Base-by-base conservation (phyloP, 345 rosid species). In the Sonneratia caseolaris region DNA sequence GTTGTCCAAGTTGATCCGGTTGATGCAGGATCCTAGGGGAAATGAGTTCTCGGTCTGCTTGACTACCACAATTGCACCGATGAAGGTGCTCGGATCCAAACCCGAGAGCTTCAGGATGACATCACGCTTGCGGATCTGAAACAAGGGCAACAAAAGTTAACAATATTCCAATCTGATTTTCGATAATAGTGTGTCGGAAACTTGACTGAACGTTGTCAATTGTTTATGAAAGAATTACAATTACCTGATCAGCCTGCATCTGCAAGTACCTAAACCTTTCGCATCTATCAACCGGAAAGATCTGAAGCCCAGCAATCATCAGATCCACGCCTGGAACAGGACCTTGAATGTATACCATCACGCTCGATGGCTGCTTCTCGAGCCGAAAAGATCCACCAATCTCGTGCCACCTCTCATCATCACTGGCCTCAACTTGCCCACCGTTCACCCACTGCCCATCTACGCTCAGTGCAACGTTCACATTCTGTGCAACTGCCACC, bases 391-490 rank as follows among this genome's bases (percentile, higher is more conserved):
- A 94, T 51, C 96, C 97, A 1, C 93, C 91, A 45, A 88, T 85
- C 81, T 91, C 99, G 71, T 90, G 92, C 98, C 98, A 94, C 71
- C 83, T 81, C 55, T 82, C 84, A 18, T 90, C 91, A n/a, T 61
- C 56, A 11, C 71, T 82, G 55, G 84, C 80, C 77, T 94, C 98
- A 2, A 76, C 87, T 71, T 94, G 96, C 72, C 98, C 98, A 8
- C 98, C 98, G 51, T 94, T 94, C 45, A 91, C 93, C 96, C 96
- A 94, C 68, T 90, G 94, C 76, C 15, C 76, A 74, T 94, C 98
- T 35, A 94, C 95, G 68, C 95, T 79, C 68, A 94, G 86, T 14
- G 98, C 97, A 36, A 91, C 84, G 43, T 90, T 94, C 76, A 94
- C 91, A 76, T 84, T 91, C 76, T 94, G 98, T 13, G 38, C 36